Evolutionary conservation across 768 basidiomycete species (phyloP).

Genomic region (Megacollybia marginata): DNA sequence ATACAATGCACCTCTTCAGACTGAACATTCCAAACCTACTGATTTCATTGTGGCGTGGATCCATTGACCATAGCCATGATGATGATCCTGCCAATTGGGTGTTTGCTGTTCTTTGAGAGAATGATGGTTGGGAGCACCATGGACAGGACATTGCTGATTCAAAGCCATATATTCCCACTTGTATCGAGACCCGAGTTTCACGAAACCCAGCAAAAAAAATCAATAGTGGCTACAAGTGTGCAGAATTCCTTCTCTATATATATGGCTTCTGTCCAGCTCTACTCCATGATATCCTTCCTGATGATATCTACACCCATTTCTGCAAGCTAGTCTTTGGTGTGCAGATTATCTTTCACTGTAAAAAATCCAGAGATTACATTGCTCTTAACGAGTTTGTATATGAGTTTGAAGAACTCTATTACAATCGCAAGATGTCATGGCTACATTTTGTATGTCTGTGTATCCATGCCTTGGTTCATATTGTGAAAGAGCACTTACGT

Average conservation of each 20-base stretch:
- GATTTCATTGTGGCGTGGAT: conserved; percentile 8
- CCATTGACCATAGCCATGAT: conserved; percentile 1
- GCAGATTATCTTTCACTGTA: conserved; percentile 15
- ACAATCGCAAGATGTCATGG: conserved; percentile 4
- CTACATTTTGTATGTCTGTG: conserved; percentile 26
- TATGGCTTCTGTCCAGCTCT: conserved; percentile 6
- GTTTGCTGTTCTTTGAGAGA: conserved; percentile 7
- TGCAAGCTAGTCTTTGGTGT: conserved; percentile 23
- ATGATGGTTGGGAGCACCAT: conserved; percentile 9
- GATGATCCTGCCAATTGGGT: conserved; percentile 17
- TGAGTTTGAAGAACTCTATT: conserved; percentile 12
- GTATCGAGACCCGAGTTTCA: conserved; percentile 17
- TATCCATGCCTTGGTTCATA: conserved; percentile 24
- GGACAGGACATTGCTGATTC: conserved; percentile 6
- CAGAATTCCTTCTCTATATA: conserved; percentile 7
- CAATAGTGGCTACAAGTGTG: conserved; percentile 12
- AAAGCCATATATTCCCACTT: conserved; percentile 8
- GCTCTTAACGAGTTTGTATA: conserved; percentile 4
- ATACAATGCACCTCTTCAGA: conserved; percentile 10
- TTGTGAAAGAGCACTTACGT: conserved; percentile 14
- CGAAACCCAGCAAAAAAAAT: conserved; percentile 23
- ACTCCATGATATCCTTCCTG: conserved; percentile 3
- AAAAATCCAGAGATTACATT: not conserved
- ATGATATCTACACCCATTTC: conserved; percentile 17
- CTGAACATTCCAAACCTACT: conserved; percentile 4